These are phyloP conservation scores for Clathrus columnatus DNA, from an alignment of 768 basidiomycete genomes.

Conservation along the genomic window DNA sequence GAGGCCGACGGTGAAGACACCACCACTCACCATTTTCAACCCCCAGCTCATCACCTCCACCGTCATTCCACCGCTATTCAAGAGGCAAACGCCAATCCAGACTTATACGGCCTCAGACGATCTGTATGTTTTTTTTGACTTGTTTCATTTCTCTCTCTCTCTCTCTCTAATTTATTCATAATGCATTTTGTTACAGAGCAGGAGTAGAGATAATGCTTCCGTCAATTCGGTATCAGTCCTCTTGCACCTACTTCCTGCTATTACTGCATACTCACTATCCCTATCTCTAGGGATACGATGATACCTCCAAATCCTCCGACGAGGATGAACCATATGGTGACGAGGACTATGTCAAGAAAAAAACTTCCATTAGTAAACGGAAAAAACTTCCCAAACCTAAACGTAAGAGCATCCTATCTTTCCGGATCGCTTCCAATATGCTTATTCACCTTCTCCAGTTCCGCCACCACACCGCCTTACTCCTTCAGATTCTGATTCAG, in stretches of 20 bases:
- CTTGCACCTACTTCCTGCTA: neutral
- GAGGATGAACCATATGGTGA: constrained; percentile 12
- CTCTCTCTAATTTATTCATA: neutral
- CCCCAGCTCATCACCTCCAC: neutral
- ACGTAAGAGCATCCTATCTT: neutral
- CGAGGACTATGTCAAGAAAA: constrained; percentile 10
- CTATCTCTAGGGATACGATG: constrained; percentile 10
- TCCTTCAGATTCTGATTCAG: constrained; percentile 75
- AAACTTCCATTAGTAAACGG: constrained; percentile 7
- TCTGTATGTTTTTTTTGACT: constrained; percentile 6
- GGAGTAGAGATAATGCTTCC: constrained; percentile 12
- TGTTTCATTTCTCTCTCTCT: neutral
- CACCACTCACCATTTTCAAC: constrained; percentile 20
- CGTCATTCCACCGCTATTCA: neutral
- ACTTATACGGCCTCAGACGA: constrained; percentile 9
- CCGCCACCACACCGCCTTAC: constrained; percentile 39
- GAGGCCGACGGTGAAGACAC: constrained; percentile 51
- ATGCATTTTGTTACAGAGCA: constrained; percentile 6
- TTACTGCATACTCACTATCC: neutral
- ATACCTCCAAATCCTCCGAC: constrained; percentile 10
- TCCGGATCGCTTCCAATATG: neutral
- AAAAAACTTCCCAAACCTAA: constrained; percentile 12
- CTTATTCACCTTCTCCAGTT: constrained; percentile 5
- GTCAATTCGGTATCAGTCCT: constrained; percentile 6
- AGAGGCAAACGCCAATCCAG: constrained; percentile 6